Evolutionary conservation across 2,329 filamentous ascomycete genomes (phyloP).

Genomic region (Penicillium psychrosexuale): DNA sequence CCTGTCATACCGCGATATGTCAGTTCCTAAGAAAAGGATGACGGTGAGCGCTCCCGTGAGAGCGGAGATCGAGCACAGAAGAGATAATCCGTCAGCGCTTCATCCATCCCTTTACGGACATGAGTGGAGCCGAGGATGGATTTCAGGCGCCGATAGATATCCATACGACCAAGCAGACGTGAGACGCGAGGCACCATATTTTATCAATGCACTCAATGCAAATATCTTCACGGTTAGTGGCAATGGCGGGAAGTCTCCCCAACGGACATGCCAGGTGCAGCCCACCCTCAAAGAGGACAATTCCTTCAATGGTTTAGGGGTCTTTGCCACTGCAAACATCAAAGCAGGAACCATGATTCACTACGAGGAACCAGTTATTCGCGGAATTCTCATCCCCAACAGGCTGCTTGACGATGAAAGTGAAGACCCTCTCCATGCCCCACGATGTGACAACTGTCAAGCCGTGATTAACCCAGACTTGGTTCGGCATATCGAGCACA

Average conservation of each 20-base stretch:
- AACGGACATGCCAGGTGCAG: constrained; percentile 8
- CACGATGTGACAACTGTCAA: constrained; percentile 32
- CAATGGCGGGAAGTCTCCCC: background rate
- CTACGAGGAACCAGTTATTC: constrained; percentile 36
- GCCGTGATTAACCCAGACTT: background rate
- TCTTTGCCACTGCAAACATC: constrained; percentile 32
- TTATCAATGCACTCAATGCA: constrained; percentile 23
- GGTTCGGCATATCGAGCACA: background rate
- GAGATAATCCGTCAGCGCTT: background rate
- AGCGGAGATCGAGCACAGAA: background rate
- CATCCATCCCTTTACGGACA: constrained; percentile 22
- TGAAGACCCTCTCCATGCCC: background rate
- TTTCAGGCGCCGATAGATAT: constrained; percentile 20
- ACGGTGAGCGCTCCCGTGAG: constrained; percentile 6
- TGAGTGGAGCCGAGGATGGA: constrained; percentile 25
- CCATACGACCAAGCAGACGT: constrained; percentile 29
- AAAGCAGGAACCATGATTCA: constrained; percentile 25
- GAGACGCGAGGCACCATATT: constrained; percentile 12
- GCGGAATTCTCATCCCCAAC: constrained; percentile 29
- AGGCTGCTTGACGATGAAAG: constrained; percentile 5
- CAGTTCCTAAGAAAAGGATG: constrained; percentile 20
- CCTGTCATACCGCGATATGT: constrained; percentile 23
- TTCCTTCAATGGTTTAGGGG: constrained; percentile 15
- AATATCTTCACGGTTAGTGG: constrained; percentile 19
- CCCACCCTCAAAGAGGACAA: background rate